These are phyloP conservation scores for Malus sylvestris DNA, from an alignment of 306 rosid genomes.

Conservation along the genomic window DNA sequence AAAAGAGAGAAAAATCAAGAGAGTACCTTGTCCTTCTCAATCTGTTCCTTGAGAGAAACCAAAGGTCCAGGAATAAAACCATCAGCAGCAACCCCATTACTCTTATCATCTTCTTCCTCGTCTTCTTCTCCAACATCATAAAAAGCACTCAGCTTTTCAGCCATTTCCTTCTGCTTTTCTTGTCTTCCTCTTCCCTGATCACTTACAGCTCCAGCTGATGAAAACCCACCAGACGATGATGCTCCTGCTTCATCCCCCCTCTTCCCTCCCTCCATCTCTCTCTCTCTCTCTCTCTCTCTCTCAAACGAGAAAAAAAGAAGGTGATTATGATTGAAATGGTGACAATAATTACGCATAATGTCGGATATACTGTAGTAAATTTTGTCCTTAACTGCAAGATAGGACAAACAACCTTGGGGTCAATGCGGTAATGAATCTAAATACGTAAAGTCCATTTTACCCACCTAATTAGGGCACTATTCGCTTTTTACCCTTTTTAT, in stretches of 20 bases:
- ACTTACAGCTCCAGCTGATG: slow-evolving; percentile 27
- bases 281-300: background rate
- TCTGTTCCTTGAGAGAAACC: slow-evolving; percentile 89
- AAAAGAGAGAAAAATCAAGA: background rate
- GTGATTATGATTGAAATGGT: background rate
- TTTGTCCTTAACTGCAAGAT: too few species aligned
- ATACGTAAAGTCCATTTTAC: too few species aligned
- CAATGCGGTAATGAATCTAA: too few species aligned
- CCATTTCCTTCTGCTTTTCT: slow-evolving; percentile 25
- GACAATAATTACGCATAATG: background rate
- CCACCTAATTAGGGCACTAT: too few species aligned
- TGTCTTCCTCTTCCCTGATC: slow-evolving; percentile 17
- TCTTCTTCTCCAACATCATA: slow-evolving; percentile 33
- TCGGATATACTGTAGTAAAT: too few species aligned
- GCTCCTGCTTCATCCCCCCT: slow-evolving; percentile 48
- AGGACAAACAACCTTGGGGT: too few species aligned
- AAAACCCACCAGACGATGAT: slow-evolving; percentile 44
- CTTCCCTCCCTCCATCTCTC: slow-evolving; percentile 57
- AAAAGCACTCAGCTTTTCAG: slow-evolving; percentile 29
- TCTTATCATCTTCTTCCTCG: slow-evolving; percentile 22
- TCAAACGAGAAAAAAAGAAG: background rate
- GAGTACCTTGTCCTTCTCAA: slow-evolving; percentile 81
- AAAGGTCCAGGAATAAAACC: slow-evolving; percentile 79
- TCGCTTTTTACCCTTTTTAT: background rate
- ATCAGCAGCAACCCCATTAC: slow-evolving; percentile 18